Base-by-base conservation (phyloP, 2,329 filamentous ascomycete genomes). In the Trichoderma arundinaceum region DNA sequence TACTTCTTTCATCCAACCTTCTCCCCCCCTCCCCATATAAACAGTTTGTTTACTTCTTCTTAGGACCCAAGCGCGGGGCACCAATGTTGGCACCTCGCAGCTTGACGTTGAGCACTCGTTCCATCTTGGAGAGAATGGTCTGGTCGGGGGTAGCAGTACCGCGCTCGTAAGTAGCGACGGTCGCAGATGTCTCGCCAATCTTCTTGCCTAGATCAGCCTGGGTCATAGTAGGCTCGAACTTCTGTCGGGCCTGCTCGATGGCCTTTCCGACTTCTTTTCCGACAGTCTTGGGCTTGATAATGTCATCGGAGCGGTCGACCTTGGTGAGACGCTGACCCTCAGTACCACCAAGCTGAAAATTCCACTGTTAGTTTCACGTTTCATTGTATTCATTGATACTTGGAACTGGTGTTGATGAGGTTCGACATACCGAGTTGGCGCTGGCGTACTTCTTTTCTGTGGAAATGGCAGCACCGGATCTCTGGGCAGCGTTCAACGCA, bases 321-420 rank as follows among this genome's bases (percentile, higher is more conserved):
- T 98, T 97, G 72, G 95, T 98, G 71, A 98, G 86, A 77, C 92
- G 94, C 82, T 99, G 95, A 73, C 95, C 95, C 81, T 98, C 94
- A 71, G 73, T 72, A 61, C 71, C 69, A 28, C 71, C 69, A 17
- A 68, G 35, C 77, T 79, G 43, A 58, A 33, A 13, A 32, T 22
- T 13, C 7, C 32, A 59, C 22, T 57, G 60, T 75, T 49, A 77
- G 67, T 22, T 44, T 49, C 46, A n/a, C 17, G 22, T 28, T 28
- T 4, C 22, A 28, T 32, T 32, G 9, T 7, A 22, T 17, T 48
- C 32, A 6, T n/a, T 19, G 13, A 38, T 33, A 12, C 10, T 43
- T 35, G 12, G 22, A 12, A 15, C n/a, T 2, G n/a, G n/a, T 5
- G 12, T 49, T 15, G 15, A 32, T 15, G 28, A 19, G 7, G 52